Evolutionary conservation across 2,329 filamentous ascomycete species (phyloP).

Genomic region (Diaporthe citriasiana): DNA sequence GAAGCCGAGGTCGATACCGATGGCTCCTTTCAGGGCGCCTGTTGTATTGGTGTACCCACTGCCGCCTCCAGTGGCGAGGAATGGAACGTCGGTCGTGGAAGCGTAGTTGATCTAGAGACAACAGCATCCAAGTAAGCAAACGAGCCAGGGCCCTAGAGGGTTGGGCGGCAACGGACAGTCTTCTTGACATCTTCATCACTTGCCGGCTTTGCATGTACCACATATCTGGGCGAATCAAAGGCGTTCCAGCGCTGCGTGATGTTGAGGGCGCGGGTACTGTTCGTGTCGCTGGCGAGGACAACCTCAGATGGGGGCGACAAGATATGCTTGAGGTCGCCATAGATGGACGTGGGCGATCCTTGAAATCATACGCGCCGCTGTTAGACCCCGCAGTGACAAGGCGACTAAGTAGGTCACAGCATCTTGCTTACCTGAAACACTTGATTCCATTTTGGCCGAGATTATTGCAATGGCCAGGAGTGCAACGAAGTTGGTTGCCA

Average conservation of each 20-base stretch:
- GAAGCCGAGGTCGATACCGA: neutral
- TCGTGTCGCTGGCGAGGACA: neutral
- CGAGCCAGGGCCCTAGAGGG: neutral
- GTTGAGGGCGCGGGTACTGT: neutral
- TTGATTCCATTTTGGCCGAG: too few species aligned
- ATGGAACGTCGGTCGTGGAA: neutral
- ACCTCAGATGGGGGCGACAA: neutral
- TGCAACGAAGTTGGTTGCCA: too few species aligned
- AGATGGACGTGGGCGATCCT: neutral
- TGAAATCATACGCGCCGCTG: too few species aligned
- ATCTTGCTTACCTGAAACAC: too few species aligned
- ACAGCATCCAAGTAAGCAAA: neutral
- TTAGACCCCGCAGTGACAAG: too few species aligned
- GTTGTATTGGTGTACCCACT: conserved; percentile 10
- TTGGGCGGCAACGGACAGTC: neutral
- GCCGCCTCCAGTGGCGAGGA: neutral
- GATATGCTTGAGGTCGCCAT: neutral
- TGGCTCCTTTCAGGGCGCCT: conserved; percentile 1
- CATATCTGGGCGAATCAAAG: neutral
- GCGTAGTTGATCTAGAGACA: neutral
- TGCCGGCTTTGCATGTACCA: neutral
- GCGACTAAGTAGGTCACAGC: too few species aligned
- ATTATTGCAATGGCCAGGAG: too few species aligned
- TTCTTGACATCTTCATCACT: neutral
- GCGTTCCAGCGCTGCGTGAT: conserved; percentile 9